Percentiles rank a stretch among this genome's conserved stretches.
Conservation (phyloP, 164 flowering plant species). For the Piper betle region DNA sequence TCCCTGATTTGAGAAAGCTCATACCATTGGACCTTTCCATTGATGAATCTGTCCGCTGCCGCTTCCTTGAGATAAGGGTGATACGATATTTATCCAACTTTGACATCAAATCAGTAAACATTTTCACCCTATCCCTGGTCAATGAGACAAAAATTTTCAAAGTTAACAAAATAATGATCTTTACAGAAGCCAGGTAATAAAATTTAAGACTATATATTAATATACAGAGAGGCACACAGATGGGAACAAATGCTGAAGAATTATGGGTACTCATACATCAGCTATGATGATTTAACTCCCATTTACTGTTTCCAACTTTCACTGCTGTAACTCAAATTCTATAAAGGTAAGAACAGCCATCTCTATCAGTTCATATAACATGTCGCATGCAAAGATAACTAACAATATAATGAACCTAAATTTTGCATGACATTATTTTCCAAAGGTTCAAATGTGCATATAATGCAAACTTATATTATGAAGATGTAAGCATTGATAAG, state of each 20-base stretch:
- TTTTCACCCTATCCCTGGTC: slow-evolving; percentile 52
- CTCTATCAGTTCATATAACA: not conserved
- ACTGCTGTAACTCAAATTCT: not conserved
- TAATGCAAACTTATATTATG: no score
- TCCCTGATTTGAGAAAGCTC: slow-evolving; percentile 40
- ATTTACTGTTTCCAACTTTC: not conserved
- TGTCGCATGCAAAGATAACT: not conserved
- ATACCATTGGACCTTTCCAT: slow-evolving; percentile 46
- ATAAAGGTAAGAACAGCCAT: not conserved
- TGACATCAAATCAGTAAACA: slow-evolving; percentile 38
- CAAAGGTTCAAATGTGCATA: not conserved
- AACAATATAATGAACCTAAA: not conserved
- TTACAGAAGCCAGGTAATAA: not conserved
- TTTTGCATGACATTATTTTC: not conserved
- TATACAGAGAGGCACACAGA: not conserved
- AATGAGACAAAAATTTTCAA: slow-evolving; percentile 16
- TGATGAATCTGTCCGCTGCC: slow-evolving; percentile 28
- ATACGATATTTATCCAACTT: slow-evolving; percentile 45
- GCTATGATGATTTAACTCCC: not conserved
- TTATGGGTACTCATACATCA: not conserved
- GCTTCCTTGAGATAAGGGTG: slow-evolving; percentile 37
- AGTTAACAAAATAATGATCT: slow-evolving; percentile 1
- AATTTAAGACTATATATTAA: not conserved
- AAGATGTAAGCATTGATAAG: not conserved
- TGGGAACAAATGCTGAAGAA: not conserved